A percentile compares a stretch with the other conserved stretches of the same genome.
These are phyloP conservation scores for Yarrowia hollandica DNA, from an alignment of 805 yeast genomes.

Conservation along the genomic window DNA sequence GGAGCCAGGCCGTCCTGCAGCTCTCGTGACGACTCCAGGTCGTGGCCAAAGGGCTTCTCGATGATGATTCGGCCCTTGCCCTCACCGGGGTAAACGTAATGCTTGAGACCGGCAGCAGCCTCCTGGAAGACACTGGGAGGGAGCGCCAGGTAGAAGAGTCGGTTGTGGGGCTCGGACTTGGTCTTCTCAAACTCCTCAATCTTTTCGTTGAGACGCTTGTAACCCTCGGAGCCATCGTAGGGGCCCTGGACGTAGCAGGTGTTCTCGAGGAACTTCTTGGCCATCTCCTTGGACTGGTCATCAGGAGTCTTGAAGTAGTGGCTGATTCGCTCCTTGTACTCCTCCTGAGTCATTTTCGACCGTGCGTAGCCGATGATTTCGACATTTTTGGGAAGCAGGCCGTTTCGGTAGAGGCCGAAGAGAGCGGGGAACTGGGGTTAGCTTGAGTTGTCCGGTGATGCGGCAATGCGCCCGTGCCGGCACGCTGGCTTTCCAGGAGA, in stretches of 20 bases:
- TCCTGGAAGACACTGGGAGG: slow-evolving; percentile 89
- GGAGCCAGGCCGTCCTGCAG: slow-evolving; percentile 80
- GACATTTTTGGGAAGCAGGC: slow-evolving; percentile 66
- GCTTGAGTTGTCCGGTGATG: background rate
- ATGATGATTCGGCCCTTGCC: slow-evolving; percentile 82
- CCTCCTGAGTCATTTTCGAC: slow-evolving; percentile 66
- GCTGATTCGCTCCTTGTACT: slow-evolving; percentile 65
- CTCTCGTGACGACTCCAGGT: slow-evolving; percentile 72
- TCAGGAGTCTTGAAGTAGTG: slow-evolving; percentile 60
- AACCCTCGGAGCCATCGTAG: slow-evolving; percentile 82
- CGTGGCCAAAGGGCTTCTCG: slow-evolving; percentile 97
- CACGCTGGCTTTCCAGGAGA: too few species aligned
- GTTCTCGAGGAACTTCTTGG: slow-evolving; percentile 63
- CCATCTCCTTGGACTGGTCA: slow-evolving; percentile 44
- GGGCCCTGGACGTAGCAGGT: slow-evolving; percentile 72
- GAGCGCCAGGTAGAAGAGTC: slow-evolving; percentile 87
- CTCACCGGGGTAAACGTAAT: slow-evolving; percentile 59
- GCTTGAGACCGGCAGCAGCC: slow-evolving; percentile 74
- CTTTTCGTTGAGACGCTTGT: slow-evolving; percentile 51
- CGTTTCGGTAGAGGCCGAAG: slow-evolving; percentile 58
- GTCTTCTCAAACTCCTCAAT: slow-evolving; percentile 62
- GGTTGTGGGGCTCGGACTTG: slow-evolving; percentile 56
- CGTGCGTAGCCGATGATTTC: slow-evolving; percentile 92
- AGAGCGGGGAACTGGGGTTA: slow-evolving; percentile 45
- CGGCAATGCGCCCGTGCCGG: too few species aligned